phyloP scores from a whole-genome alignment of 106 monocot species.

The Acorus calamus region DNA sequence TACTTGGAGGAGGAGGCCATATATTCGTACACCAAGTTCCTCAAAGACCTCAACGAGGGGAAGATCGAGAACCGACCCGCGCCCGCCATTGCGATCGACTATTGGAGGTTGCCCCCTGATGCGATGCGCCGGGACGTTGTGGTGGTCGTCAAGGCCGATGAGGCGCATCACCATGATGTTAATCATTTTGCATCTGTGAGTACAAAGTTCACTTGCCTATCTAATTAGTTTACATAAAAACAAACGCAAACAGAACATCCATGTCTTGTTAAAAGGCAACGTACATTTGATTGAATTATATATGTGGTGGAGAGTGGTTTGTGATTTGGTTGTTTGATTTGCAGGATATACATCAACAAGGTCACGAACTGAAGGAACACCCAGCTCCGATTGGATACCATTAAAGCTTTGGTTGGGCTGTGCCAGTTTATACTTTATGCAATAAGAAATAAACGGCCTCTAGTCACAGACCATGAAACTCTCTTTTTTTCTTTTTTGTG shows the following conservation, averaged over 20 bases:
- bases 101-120: constrained; percentile 27
- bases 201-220: neutral
- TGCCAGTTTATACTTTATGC: no score
- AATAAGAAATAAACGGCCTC: no score
- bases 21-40: constrained; percentile 47
- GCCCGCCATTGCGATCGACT: constrained; percentile 42
- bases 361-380: constrained; percentile 26
- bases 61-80: constrained; percentile 28
- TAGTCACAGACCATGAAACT: no score
- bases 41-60: constrained; percentile 36
- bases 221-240: neutral
- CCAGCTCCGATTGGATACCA: constrained; percentile 42
- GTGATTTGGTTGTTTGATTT: neutral
- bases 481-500: no score
- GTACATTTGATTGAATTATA: no score
- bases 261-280: no score
- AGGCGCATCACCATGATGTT: constrained; percentile 47
- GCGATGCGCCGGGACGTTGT: constrained; percentile 42
- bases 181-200: constrained; percentile 39
- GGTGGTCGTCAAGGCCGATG: constrained; percentile 29
- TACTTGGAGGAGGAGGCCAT: constrained; percentile 56
- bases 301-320: neutral
- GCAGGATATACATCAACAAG: constrained; percentile 44
- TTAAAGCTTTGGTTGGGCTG: constrained; percentile 1
- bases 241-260: no score